phyloP scores from a whole-genome alignment of 805 yeast species.

The Cyberlindnera mississippiensis region DNA sequence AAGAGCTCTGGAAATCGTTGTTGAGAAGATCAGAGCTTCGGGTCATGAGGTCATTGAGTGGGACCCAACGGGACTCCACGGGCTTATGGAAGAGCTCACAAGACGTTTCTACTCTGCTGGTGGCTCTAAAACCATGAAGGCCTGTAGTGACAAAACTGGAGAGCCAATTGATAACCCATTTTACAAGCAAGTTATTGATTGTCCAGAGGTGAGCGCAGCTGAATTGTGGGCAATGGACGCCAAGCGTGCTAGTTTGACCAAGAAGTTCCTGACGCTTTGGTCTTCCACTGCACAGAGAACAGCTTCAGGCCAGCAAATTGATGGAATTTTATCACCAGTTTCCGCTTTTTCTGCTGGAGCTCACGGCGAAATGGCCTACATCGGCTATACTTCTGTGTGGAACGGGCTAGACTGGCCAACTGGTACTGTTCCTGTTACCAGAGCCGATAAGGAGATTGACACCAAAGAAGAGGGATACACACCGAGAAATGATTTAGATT shows the following conservation, averaged over 20 bases:
- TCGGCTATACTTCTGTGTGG: slow-evolving; percentile 47
- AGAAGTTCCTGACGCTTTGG: slow-evolving; percentile 40
- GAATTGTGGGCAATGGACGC: slow-evolving; percentile 39
- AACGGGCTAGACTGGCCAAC: slow-evolving; percentile 55
- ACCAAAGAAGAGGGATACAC: slow-evolving; percentile 31
- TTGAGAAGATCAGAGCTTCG: slow-evolving; percentile 30
- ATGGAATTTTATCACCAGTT: slow-evolving; percentile 42
- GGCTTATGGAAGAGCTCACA: slow-evolving; percentile 30
- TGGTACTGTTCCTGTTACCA: slow-evolving; percentile 54
- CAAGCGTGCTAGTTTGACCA: slow-evolving; percentile 34
- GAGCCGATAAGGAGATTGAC: slow-evolving; percentile 43
- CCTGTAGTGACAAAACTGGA: slow-evolving; percentile 34
- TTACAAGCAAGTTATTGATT: slow-evolving; percentile 45
- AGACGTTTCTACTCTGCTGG: slow-evolving; percentile 31
- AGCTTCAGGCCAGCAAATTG: slow-evolving; percentile 40
- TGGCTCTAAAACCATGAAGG: slow-evolving; percentile 36
- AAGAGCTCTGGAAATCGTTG: slow-evolving; percentile 38
- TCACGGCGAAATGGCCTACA: slow-evolving; percentile 13
- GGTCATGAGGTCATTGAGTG: slow-evolving; percentile 51
- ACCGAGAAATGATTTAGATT: slow-evolving; percentile 36
- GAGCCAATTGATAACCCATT: slow-evolving; percentile 43
- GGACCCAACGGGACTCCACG: slow-evolving; percentile 37
- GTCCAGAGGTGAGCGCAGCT: slow-evolving; percentile 44
- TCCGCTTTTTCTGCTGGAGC: slow-evolving; percentile 33
- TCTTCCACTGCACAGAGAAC: slow-evolving; percentile 26